Base-by-base conservation (phyloP, 495 filamentous ascomycete genomes). In the Penicillium canescens region DNA sequence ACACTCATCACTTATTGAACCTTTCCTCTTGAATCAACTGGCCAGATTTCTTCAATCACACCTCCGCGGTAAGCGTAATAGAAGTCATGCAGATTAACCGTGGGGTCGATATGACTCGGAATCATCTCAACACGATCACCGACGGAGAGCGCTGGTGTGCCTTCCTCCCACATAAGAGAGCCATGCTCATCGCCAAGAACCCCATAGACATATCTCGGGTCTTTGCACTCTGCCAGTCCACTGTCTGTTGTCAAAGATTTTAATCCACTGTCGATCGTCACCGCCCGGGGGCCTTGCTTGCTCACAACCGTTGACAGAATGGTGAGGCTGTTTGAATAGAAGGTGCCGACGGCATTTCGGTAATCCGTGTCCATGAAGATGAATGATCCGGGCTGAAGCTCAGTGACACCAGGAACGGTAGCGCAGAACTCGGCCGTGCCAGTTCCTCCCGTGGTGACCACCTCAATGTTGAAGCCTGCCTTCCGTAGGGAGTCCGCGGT, bases 321-420 rank as follows among this genome's bases (percentile, higher is more conserved):
- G 1, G 67, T 70, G 23, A 73, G 47, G 36, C 70, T 73, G 41
- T 71, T 68, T 3, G 68, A 62, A 46, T 68, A 73, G 50, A 70
- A 71, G 1, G 61, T 62, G 6, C 70, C 70, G 4, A 73, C 70
- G 0, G 70, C 70, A 42, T 73, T 71, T 5, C 70, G 62, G 23
- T 73, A 73, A 31, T 73, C 70, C 0, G 68, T 71, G 46, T 73
- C 70, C 70, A 73, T 73, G 53, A 73, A 73, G 51, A 73, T 73
- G n/a, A 73, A 73, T 9, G 68, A 71, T 0, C 70, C 70, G 6
- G 70, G 70, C 55, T 73, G 70, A 6, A 73, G 52, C 48, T 73
- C 70, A 3, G 70, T 73, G 12, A 73, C 67, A 0, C 70, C 70
- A 7, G 68, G 70, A 0, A 71, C 70, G 0, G 64, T 64, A 11